Evolutionary conservation across 164 flowering plant species (phyloP), one percentile per base, ranked within the genome.

Genomic region (Stephania yunnanensis): DNA sequence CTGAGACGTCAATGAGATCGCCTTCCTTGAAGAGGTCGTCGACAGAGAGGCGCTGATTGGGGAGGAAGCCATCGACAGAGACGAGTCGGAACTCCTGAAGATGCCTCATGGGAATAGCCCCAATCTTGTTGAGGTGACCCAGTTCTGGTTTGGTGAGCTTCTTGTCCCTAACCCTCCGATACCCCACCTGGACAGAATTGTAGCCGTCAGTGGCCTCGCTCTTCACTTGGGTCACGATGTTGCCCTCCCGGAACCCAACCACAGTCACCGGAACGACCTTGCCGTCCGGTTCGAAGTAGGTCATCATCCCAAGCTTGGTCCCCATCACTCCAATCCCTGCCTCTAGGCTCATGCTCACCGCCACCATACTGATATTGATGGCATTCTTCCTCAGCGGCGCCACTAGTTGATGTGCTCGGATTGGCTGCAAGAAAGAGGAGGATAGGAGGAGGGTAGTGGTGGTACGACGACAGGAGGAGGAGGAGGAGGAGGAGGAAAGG

Each of bases 251-350:
- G 75, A 96, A 94, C 0, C 98, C 99, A 19, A 94, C 88, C 2
- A 96, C 93, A 0, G 99, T 94, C 6, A 94, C 99, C 0, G 98
- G 99, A 1, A 96, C 89, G 2, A 91, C 97, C 63, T 79, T 84
- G 1, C 97, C 97, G 7, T 82, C 75, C 4, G 89, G 77, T 19
- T 92, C 95, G 80, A 96, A 96, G 85, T 74, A 89, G 52, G 85
- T 87, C 98, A 94, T 94, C 99, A 96, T 96, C 1, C 99, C 99
- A 0, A 96, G 86, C 82, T 96, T 96, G 4, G 98, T 91, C 0
- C 90, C 98, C 99, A 96, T 92, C 1, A 96, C 90, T 5, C 99
- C 98, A 7, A 96, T 72, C 8, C 99, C 99, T 0, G 98, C 99
- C 45, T 96, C 99, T 78, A 85, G 74, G 85, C 91, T 86, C 89